Evolutionary conservation across 768 basidiomycete species (phyloP).

Genomic region (Calocybe gangraenosa): DNA sequence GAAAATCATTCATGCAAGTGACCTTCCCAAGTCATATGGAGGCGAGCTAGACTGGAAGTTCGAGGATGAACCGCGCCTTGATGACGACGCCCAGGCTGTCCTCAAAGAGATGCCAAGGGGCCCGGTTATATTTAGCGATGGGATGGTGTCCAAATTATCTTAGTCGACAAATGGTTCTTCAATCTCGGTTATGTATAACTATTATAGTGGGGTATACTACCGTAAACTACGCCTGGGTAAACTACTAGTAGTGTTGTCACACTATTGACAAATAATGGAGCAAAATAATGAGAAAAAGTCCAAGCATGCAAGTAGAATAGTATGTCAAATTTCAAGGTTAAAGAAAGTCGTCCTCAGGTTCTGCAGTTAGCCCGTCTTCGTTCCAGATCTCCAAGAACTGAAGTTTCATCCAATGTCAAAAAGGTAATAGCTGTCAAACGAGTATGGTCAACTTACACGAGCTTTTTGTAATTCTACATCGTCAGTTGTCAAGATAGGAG

Average conservation of each 20-base stretch:
- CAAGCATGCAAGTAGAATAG: not conserved
- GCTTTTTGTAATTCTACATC: constrained; percentile 61
- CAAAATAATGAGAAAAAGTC: not conserved
- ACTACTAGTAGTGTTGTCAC: constrained; percentile 1
- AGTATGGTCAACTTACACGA: constrained; percentile 42
- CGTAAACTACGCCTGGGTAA: constrained; percentile 4
- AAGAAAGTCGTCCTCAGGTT: constrained; percentile 50
- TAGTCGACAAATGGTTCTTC: not conserved
- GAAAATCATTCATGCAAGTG: constrained; percentile 36
- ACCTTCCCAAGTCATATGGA: constrained; percentile 69
- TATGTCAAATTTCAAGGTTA: constrained; percentile 14
- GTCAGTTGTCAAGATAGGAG: constrained; percentile 53
- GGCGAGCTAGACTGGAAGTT: constrained; percentile 71
- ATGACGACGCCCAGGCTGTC: constrained; percentile 43
- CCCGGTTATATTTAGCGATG: constrained; percentile 46
- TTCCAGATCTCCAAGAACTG: constrained; percentile 81
- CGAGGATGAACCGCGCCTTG: constrained; percentile 62
- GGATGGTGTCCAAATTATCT: constrained; percentile 26
- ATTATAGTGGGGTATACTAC: constrained; percentile 5
- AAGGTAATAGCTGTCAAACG: not conserved
- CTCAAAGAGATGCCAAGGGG: constrained; percentile 55
- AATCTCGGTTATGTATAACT: not conserved
- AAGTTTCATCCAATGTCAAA: not conserved
- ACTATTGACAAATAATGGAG: not conserved
- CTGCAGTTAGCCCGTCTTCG: constrained; percentile 70